These are phyloP conservation scores for Neoscytalidium dimidiatum DNA, from an alignment of 2,329 filamentous ascomycete genomes.

Conservation along the genomic window DNA sequence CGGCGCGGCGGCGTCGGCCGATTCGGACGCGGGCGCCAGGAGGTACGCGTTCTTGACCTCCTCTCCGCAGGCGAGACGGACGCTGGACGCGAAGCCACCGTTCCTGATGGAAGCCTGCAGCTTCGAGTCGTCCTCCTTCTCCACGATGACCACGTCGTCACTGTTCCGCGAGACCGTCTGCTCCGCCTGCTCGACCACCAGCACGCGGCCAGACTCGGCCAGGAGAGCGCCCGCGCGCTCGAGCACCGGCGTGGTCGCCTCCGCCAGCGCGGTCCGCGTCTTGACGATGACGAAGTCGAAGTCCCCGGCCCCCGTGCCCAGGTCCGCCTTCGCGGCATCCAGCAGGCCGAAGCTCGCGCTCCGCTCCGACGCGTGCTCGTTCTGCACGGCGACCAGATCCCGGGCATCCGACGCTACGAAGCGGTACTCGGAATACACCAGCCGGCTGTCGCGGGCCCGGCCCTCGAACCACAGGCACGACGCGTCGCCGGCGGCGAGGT, in stretches of 20 bases:
- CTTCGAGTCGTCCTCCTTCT: not conserved
- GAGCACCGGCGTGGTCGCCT: not conserved
- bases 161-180: not conserved
- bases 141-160: not conserved
- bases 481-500: slow-evolving; percentile 26
- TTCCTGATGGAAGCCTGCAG: not conserved
- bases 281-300: not conserved
- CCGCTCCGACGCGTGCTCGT: not conserved
- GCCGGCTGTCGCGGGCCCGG: not conserved
- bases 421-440: not conserved
- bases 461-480: not conserved
- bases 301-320: slow-evolving; percentile 19
- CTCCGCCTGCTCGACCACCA: not conserved
- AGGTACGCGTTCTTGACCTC: not conserved
- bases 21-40: not conserved
- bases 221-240: not conserved
- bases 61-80: not conserved
- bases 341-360: slow-evolving; percentile 31
- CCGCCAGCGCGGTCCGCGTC: not conserved
- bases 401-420: not conserved
- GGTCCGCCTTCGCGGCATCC: slow-evolving; percentile 9
- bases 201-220: not conserved
- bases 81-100: not conserved
- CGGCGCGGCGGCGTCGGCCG: not conserved
- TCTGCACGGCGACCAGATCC: not conserved